phyloP scores from a whole-genome alignment of 768 basidiomycete genomes.

The Tulasnella sp. region DNA sequence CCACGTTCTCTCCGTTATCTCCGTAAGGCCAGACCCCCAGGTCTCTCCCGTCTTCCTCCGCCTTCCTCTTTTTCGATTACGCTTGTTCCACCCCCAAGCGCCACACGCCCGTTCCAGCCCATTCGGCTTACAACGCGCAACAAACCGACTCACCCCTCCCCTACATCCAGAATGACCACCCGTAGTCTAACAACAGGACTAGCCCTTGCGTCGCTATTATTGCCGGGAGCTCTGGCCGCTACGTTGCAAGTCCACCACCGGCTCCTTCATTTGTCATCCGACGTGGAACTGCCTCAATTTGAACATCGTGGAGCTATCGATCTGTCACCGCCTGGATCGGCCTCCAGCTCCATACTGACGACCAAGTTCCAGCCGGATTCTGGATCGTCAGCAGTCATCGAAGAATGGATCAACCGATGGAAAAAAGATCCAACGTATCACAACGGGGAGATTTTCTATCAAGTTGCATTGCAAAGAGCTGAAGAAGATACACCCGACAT shows the following conservation, averaged over 20 bases:
- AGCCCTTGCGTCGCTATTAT: neutral
- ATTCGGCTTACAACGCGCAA: neutral
- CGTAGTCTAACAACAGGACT: neutral
- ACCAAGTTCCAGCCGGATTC: neutral
- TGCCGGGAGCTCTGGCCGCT: neutral
- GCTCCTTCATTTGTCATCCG: neutral
- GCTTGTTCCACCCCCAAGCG: neutral
- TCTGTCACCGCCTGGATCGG: neutral
- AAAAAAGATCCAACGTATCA: neutral
- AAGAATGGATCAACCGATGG: slow-evolving; percentile 9
- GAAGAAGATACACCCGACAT: slow-evolving; percentile 39
- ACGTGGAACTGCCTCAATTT: neutral
- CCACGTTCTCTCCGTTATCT: neutral
- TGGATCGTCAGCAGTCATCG: neutral
- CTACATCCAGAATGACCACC: neutral
- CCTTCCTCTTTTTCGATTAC: neutral
- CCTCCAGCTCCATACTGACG: too few species aligned
- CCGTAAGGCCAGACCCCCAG: neutral
- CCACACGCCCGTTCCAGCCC: neutral
- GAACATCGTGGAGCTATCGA: neutral
- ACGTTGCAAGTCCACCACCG: neutral
- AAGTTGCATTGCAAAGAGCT: slow-evolving; percentile 55
- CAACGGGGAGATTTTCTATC: slow-evolving; percentile 42
- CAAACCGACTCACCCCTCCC: too few species aligned
- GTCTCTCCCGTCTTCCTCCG: neutral